Base-by-base conservation (phyloP, 2,329 filamentous ascomycete species). In the Phaeophleospora eucalypticola region DNA sequence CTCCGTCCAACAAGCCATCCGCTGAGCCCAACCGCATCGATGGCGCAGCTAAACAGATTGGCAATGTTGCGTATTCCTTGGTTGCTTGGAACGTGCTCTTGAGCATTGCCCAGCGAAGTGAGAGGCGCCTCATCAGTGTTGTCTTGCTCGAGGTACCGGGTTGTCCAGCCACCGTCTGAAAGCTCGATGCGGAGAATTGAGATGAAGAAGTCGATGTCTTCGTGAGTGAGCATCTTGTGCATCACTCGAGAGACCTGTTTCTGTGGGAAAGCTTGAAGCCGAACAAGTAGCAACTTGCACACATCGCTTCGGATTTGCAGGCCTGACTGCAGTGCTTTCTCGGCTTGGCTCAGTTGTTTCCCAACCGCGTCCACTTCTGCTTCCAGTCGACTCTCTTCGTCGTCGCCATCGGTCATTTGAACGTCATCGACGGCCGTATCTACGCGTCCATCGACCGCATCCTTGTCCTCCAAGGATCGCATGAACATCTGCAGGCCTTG, bases 111-210 rank as follows among this genome's bases (percentile, higher is more conserved):
- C 16, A 79, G 73, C 56, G 87, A 83, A 46, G 81, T 78, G 37
- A 79, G 78, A 54, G 87, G 77, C 3, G 74, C 70, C 4, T 71
- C 66, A 10, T 75, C 72, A 10, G 70, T 68, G 18, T 71, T 65
- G 12, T 66, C 49, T 9, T 71, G 67, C 57, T 86, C 84, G 32
- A 86, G 69, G 65, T 89, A 89, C 17, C 80, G 76, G 15, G 81
- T 79, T 0, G 84, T 88, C 87, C 87, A 91, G 24, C 83, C 83
- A 47, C 86, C 86, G 54, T 82, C 80, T 42, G 83, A 80, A 37
- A 91, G 75, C 68, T 90, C 85, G 53, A 84, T 76, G 46, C 86
- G 81, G 21, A 91, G 74, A 4, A 89, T 73, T 55, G 85, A 79
- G 57, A 90, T 83, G 43, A 91, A 75, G 29, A 82, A 82, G 9